Percentiles rank a stretch among this genome's conserved stretches.
Evolutionary conservation across 768 basidiomycete species (phyloP).

Genomic region (Glaciozyma antarctica): DNA sequence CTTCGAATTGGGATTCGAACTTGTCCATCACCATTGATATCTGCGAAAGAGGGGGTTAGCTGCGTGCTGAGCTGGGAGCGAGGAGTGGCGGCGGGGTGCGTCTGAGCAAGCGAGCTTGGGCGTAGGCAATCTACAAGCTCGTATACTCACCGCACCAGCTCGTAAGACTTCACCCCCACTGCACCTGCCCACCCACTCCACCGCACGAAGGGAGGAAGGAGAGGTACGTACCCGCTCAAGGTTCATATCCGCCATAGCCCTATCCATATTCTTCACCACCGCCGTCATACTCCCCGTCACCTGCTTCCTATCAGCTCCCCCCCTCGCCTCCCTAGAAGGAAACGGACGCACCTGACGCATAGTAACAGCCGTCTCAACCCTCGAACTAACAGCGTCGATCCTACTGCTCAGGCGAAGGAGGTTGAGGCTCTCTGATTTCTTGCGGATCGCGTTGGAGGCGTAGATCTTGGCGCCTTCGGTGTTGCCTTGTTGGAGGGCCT

Average conservation of each 20-base stretch:
- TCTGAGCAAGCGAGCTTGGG: neutral
- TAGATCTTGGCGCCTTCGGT: conserved; percentile 95
- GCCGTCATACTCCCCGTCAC: conserved; percentile 94
- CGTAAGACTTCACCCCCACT: too few relatives aligned
- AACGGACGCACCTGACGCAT: conserved; percentile 53
- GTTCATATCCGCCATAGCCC: conserved; percentile 99
- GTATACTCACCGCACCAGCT: too few relatives aligned
- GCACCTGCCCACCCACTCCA: too few relatives aligned
- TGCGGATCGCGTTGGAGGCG: conserved; percentile 93
- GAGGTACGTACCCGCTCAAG: conserved; percentile 66
- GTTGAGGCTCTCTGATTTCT: conserved; percentile 91
- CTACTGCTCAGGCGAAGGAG: conserved; percentile 66
- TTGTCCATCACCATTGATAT: conserved; percentile 99
- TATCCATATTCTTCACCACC: conserved; percentile 96
- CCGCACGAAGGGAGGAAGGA: neutral
- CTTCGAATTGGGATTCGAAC: conserved; percentile 91
- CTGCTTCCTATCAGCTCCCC: conserved; percentile 39
- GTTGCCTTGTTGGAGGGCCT: conserved; percentile 96
- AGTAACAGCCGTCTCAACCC: conserved; percentile 96
- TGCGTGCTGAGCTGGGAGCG: neutral
- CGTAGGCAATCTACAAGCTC: neutral
- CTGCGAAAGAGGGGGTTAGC: conserved; percentile 42
- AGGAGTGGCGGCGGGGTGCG: neutral
- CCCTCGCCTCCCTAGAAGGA: neutral
- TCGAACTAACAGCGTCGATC: conserved; percentile 90